These are phyloP conservation scores for Komagataella kurtzmanii DNA, from an alignment of 805 yeast genomes.

Conservation along the genomic window DNA sequence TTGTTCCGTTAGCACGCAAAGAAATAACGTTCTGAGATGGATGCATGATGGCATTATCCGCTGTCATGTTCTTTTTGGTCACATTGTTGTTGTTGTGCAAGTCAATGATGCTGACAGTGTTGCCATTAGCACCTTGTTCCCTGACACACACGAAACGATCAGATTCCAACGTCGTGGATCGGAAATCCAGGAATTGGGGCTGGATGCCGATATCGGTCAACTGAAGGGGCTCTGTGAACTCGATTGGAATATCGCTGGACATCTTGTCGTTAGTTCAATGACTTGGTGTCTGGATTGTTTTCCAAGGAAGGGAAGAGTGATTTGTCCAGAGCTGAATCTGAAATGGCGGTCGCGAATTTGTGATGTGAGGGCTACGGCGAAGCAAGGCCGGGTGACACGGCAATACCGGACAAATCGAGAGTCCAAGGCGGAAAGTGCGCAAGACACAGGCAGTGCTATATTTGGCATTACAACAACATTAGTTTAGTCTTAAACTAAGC, in stretches of 20 bases:
- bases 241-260: conserved; percentile 73
- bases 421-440: background rate
- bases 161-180: conserved; percentile 88
- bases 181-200: conserved; percentile 76
- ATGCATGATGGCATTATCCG: conserved; percentile 95
- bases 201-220: conserved; percentile 78
- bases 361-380: background rate
- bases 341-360: background rate
- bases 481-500: background rate
- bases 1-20: conserved; percentile 90
- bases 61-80: conserved; percentile 87
- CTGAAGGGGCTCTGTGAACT: conserved; percentile 90
- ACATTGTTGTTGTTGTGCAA: conserved; percentile 66
- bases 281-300: background rate
- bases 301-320: background rate
- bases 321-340: background rate
- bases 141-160: conserved; percentile 82
- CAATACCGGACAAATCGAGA: background rate
- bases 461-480: background rate
- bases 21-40: conserved; percentile 84
- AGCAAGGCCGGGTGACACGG: background rate
- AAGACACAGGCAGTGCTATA: background rate
- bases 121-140: conserved; percentile 48
- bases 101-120: conserved; percentile 90
- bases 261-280: background rate